phyloP scores from a whole-genome alignment of 192 early-diverging fungal genomes.

The Geosiphon pyriformis region DNA sequence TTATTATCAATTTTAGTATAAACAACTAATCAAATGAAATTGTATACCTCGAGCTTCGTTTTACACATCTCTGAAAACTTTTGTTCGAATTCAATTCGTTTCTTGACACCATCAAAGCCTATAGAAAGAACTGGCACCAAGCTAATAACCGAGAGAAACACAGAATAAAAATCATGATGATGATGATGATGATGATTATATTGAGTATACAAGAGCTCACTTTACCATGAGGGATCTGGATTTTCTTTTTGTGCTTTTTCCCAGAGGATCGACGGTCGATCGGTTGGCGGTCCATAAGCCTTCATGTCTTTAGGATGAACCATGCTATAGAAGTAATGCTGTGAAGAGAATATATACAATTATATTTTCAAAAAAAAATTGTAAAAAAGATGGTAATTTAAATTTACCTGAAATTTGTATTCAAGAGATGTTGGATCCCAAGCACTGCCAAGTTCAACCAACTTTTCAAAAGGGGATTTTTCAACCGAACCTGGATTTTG shows the following conservation, averaged over 20 bases:
- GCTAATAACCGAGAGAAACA: too few relatives aligned
- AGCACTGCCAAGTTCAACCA: slow-evolving; percentile 30
- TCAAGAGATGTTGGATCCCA: slow-evolving; percentile 74
- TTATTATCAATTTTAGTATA: too few relatives aligned
- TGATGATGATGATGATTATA: too few relatives aligned
- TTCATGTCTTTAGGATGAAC: slow-evolving; percentile 78
- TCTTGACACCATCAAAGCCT: slow-evolving; percentile 86
- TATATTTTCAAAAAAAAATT: not conserved
- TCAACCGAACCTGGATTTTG: not conserved
- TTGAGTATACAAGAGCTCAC: too few relatives aligned
- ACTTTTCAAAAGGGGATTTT: not conserved
- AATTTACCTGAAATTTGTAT: slow-evolving; percentile 71
- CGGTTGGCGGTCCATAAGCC: slow-evolving; percentile 66
- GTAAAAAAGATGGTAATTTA: not conserved
- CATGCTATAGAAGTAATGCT: slow-evolving; percentile 95
- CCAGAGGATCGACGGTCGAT: slow-evolving; percentile 67
- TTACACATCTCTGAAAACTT: not conserved
- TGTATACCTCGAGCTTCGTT: slow-evolving; percentile 39
- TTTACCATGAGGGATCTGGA: slow-evolving; percentile 78
- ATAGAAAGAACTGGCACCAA: slow-evolving; percentile 88
- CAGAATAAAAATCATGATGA: too few relatives aligned
- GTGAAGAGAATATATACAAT: not conserved
- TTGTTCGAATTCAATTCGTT: slow-evolving; percentile 59
- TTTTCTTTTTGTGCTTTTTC: slow-evolving; percentile 79
- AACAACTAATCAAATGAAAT: too few relatives aligned